phyloP scores from a whole-genome alignment of 768 basidiomycete genomes.

The Leccinum ochraceum region DNA sequence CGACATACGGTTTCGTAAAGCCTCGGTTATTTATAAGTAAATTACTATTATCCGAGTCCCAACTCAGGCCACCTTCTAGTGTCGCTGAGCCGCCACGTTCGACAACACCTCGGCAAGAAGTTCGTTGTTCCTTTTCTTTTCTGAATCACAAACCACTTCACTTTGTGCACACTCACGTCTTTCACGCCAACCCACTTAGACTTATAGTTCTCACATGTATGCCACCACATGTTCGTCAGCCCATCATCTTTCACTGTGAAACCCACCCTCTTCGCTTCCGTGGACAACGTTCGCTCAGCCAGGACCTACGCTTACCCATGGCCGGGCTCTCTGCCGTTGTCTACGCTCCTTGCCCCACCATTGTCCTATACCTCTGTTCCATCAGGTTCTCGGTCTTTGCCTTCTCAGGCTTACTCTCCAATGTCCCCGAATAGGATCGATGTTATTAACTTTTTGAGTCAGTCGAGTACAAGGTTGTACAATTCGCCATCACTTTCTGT shows the following conservation, averaged over 20 bases:
- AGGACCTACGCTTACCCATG: slow-evolving; percentile 9
- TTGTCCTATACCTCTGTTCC: background rate
- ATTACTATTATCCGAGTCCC: too few species aligned
- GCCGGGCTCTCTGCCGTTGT: slow-evolving; percentile 20
- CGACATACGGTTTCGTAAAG: slow-evolving; percentile 18
- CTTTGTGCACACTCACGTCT: slow-evolving; percentile 22
- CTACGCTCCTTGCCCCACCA: slow-evolving; percentile 14
- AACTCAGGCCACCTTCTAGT: background rate
- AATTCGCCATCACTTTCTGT: background rate
- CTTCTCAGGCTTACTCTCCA: background rate
- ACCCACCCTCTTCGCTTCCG: slow-evolving; percentile 12
- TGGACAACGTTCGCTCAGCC: slow-evolving; percentile 8
- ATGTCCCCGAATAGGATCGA: background rate
- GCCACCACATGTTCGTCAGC: slow-evolving; percentile 29
- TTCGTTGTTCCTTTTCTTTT: slow-evolving; percentile 15
- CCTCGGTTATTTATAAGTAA: slow-evolving; percentile 22
- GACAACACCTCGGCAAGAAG: slow-evolving; percentile 13
- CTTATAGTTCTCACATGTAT: slow-evolving; percentile 30
- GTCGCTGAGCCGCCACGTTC: slow-evolving; percentile 3
- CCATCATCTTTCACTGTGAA: slow-evolving; percentile 23
- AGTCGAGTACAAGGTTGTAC: slow-evolving; percentile 16
- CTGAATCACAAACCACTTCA: slow-evolving; percentile 14
- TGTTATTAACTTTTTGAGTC: background rate
- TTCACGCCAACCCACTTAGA: slow-evolving; percentile 20
- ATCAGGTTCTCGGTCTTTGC: slow-evolving; percentile 2